A percentile compares a stretch with the other conserved stretches of the same genome.
These are phyloP conservation scores for Acacia melanoxylon DNA, from an alignment of 306 rosid genomes.

Conservation along the genomic window DNA sequence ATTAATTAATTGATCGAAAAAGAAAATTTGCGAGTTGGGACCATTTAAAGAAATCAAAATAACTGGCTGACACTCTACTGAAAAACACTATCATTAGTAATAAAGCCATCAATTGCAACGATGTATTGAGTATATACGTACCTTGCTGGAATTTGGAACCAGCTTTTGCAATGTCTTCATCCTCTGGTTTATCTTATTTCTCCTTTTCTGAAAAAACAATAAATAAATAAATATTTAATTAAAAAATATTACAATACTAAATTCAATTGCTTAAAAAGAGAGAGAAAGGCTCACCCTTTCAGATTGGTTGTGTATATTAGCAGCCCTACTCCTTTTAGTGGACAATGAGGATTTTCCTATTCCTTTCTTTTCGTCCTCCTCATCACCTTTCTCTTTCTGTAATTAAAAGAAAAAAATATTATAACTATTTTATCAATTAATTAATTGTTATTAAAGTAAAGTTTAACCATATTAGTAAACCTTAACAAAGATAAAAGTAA, in stretches of 20 bases:
- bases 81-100: not conserved
- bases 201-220: constrained; percentile 68
- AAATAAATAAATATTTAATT: not conserved
- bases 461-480: not conserved
- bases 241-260: not conserved
- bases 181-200: constrained; percentile 95
- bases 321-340: constrained; percentile 82
- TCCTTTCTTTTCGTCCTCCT: constrained; percentile 47
- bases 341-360: constrained; percentile 57
- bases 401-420: not conserved
- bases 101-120: constrained; percentile 33
- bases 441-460: not conserved
- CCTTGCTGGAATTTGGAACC: constrained; percentile 99
- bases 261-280: not conserved
- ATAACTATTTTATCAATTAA: not conserved
- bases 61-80: not conserved
- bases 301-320: constrained; percentile 90
- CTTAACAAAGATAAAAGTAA: not conserved
- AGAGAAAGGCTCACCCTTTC: constrained; percentile 59
- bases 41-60: constrained; percentile 6
- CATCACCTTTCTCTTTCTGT: constrained; percentile 44
- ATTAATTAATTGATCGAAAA: not conserved
- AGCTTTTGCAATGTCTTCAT: constrained; percentile 94
- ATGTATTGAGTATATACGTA: constrained; percentile 37
- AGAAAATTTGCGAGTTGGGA: not conserved